phyloP scores from a whole-genome alignment of 2,329 filamentous ascomycete genomes.

The Sordariomycetes sp. region DNA sequence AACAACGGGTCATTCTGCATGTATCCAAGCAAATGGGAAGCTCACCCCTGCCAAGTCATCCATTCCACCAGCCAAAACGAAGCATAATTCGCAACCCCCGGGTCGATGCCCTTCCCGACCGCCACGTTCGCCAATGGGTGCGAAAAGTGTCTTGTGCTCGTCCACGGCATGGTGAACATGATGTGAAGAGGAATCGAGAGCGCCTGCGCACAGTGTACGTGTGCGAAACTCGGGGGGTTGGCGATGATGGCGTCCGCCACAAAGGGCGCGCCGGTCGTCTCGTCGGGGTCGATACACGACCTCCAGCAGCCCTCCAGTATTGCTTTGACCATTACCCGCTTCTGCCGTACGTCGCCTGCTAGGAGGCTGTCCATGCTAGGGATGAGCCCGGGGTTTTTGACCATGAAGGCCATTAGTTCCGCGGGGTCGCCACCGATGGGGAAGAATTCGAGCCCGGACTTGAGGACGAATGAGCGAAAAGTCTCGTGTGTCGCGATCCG shows the following conservation, averaged over 20 bases:
- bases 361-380: constrained; percentile 65
- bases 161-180: constrained; percentile 97
- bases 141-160: constrained; percentile 70
- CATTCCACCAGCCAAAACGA: constrained; percentile 79
- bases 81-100: constrained; percentile 65
- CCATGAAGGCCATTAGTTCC: constrained; percentile 80
- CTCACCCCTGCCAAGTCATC: constrained; percentile 73
- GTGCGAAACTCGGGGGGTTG: constrained; percentile 65
- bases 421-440: constrained; percentile 61
- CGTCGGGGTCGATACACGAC: constrained; percentile 68
- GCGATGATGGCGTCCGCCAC: constrained; percentile 74
- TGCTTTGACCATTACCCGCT: constrained; percentile 63
- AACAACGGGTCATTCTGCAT: background rate
- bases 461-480: constrained; percentile 55
- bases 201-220: constrained; percentile 64
- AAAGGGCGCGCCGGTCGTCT: constrained; percentile 56
- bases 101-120: constrained; percentile 50
- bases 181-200: constrained; percentile 64
- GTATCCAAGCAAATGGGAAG: background rate
- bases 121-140: constrained; percentile 78
- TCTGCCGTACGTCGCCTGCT: constrained; percentile 62
- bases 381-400: constrained; percentile 78
- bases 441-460: constrained; percentile 64
- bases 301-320: constrained; percentile 77
- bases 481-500: constrained; percentile 59